A percentile compares a stretch with the other conserved stretches of the same genome.
Conservation (phyloP, 2,329 filamentous ascomycete species). For the Fusarium sarcochroum region DNA sequence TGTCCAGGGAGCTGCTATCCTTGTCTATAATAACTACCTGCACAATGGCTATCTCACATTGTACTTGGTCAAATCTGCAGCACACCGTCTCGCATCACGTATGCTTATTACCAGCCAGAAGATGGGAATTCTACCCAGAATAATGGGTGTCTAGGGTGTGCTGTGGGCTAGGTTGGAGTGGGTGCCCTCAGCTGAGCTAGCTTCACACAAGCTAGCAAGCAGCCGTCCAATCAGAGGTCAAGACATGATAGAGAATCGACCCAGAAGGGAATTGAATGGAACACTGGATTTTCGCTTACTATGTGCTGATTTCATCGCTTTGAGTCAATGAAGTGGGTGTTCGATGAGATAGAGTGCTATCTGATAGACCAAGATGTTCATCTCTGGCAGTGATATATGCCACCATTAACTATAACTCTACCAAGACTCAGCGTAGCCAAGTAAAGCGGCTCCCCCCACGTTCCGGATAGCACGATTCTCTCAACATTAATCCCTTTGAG, state of each 20-base stretch:
- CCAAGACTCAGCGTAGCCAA: too few relatives aligned
- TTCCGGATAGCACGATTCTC: too few relatives aligned
- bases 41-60: background rate
- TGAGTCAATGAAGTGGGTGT: conserved; percentile 1
- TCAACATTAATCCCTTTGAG: too few relatives aligned
- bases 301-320: conserved; percentile 20
- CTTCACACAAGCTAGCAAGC: conserved; percentile 16
- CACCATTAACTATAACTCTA: too few relatives aligned
- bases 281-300: conserved; percentile 20
- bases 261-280: conserved; percentile 35
- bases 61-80: conserved; percentile 11
- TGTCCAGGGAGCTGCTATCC: background rate
- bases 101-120: conserved; percentile 11
- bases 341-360: background rate
- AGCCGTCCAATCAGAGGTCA: conserved; percentile 19
- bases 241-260: conserved; percentile 11
- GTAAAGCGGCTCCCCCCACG: too few relatives aligned
- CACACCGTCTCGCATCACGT: background rate
- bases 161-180: conserved; percentile 14
- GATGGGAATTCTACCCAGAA: conserved; percentile 18
- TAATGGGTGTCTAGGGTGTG: conserved; percentile 37
- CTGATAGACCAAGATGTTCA: conserved; percentile 4
- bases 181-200: conserved; percentile 10
- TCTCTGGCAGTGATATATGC: background rate
- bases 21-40: background rate